These are phyloP conservation scores for Claviceps arundinis DNA, from an alignment of 2,329 filamentous ascomycete genomes.

Conservation along the genomic window DNA sequence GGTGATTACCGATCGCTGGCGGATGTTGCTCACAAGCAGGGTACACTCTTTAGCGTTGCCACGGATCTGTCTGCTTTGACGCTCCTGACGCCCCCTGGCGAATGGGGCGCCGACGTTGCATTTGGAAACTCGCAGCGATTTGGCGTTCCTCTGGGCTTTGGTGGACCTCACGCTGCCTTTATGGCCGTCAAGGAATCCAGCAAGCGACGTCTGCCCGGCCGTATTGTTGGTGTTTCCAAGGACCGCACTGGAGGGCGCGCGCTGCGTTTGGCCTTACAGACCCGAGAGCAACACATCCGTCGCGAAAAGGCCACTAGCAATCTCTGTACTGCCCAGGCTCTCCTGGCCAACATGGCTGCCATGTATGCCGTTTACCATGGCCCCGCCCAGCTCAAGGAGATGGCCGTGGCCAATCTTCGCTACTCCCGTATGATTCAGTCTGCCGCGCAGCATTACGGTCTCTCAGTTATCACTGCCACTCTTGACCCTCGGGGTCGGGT, in stretches of 20 bases:
- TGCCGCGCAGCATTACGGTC: conserved; percentile 48
- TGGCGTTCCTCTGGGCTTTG: conserved; percentile 82
- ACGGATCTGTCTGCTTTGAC: conserved; percentile 85
- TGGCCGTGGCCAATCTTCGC: conserved; percentile 65
- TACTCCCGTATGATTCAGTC: conserved; percentile 57
- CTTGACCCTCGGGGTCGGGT: conserved; percentile 42
- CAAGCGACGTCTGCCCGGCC: conserved; percentile 88
- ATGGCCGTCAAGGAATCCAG: conserved; percentile 84
- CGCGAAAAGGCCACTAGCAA: conserved; percentile 96
- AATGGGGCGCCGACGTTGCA: conserved; percentile 90
- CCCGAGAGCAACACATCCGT: conserved; percentile 89
- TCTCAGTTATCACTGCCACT: conserved; percentile 45
- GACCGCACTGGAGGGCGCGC: conserved; percentile 74
- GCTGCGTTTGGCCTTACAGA: conserved; percentile 76
- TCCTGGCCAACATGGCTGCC: conserved; percentile 90
- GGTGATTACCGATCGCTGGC: conserved; percentile 62
- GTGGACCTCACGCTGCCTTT: conserved; percentile 93
- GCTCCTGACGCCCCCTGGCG: conserved; percentile 74
- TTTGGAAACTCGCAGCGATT: conserved; percentile 88
- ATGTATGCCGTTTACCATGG: conserved; percentile 94
- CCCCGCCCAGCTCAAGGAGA: conserved; percentile 66
- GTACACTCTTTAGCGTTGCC: conserved; percentile 71
- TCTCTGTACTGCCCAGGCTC: conserved; percentile 87
- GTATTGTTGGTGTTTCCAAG: conserved; percentile 82
- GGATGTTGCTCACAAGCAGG: conserved; percentile 62